These are phyloP conservation scores for Podospora tetraspora DNA, from an alignment of 495 filamentous ascomycete species.

Conservation along the genomic window DNA sequence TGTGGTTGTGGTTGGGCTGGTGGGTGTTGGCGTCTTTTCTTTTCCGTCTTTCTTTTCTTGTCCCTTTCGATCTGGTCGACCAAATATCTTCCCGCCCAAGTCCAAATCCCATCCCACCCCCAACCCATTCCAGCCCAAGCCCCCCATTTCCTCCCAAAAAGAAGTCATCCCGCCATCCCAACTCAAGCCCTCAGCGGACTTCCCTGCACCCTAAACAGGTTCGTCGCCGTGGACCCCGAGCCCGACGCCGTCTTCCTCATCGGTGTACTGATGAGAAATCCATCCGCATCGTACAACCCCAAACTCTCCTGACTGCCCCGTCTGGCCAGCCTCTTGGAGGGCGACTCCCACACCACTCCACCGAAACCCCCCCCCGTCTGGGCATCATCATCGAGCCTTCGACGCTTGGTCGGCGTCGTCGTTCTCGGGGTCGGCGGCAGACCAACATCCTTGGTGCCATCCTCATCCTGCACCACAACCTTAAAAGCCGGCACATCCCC, in stretches of 20 bases:
- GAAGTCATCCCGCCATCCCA: not conserved
- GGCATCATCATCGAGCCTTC: not conserved
- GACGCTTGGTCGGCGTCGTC: not conserved
- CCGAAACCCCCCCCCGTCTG: not conserved
- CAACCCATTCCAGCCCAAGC: too few relatives aligned
- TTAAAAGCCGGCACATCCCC: not conserved
- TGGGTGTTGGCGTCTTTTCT: not conserved
- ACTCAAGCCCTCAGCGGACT: not conserved
- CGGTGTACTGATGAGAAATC: constrained; percentile 8
- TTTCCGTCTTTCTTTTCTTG: not conserved
- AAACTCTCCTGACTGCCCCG: constrained; percentile 8
- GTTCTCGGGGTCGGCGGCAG: not conserved
- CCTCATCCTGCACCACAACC: not conserved
- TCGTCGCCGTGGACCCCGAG: not conserved
- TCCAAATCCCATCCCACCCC: not conserved
- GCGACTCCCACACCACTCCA: not conserved
- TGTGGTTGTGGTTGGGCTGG: too few relatives aligned
- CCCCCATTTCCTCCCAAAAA: not conserved
- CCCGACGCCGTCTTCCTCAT: not conserved
- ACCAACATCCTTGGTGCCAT: not conserved
- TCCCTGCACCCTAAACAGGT: not conserved
- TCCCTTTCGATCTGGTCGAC: not conserved
- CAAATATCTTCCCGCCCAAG: not conserved
- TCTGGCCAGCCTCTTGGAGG: not conserved
- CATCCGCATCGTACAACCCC: constrained; percentile 11